A percentile compares a stretch with the other conserved stretches of the same genome.
Conservation (phyloP, 1,284 basidiomycete species). For the Pyrrhoderma noxium region DNA sequence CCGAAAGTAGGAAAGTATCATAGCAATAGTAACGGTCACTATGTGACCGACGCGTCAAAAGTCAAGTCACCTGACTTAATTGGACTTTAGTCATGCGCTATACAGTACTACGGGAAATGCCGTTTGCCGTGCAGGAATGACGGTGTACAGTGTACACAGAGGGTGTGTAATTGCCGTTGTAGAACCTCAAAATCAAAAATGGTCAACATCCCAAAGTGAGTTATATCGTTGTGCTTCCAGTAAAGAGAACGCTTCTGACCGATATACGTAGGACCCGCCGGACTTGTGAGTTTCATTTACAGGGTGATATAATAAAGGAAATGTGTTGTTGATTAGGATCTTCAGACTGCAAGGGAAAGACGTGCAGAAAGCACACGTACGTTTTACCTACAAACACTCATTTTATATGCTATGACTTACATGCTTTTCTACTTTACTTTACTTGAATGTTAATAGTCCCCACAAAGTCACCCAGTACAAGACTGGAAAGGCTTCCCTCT, state of each 20-base stretch:
- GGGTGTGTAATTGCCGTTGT: too few relatives aligned
- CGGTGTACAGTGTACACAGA: too few relatives aligned
- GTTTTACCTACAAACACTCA: slow-evolving; percentile 29
- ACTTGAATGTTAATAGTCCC: slow-evolving; percentile 51
- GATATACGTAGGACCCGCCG: slow-evolving; percentile 58
- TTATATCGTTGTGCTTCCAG: slow-evolving; percentile 21
- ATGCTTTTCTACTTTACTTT: neutral
- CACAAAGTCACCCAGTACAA: slow-evolving; percentile 99
- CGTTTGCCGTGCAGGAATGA: too few relatives aligned
- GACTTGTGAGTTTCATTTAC: slow-evolving; percentile 50
- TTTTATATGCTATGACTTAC: neutral
- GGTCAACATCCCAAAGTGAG: slow-evolving; percentile 90
- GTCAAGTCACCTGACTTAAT: too few relatives aligned
- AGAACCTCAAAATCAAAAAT: slow-evolving; percentile 37
- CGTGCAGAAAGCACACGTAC: slow-evolving; percentile 98
- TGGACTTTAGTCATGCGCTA: too few relatives aligned
- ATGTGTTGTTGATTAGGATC: too few relatives aligned
- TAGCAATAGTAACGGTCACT: too few relatives aligned
- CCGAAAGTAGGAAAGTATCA: too few relatives aligned
- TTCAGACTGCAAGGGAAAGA: slow-evolving; percentile 94
- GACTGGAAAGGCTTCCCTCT: slow-evolving; percentile 95
- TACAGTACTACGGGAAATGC: too few relatives aligned
- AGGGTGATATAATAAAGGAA: neutral
- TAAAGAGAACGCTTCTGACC: slow-evolving; percentile 4
- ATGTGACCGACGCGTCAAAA: too few relatives aligned